phyloP scores from a whole-genome alignment of 306 rosid genomes.

The Macrotyloma uniflorum region DNA sequence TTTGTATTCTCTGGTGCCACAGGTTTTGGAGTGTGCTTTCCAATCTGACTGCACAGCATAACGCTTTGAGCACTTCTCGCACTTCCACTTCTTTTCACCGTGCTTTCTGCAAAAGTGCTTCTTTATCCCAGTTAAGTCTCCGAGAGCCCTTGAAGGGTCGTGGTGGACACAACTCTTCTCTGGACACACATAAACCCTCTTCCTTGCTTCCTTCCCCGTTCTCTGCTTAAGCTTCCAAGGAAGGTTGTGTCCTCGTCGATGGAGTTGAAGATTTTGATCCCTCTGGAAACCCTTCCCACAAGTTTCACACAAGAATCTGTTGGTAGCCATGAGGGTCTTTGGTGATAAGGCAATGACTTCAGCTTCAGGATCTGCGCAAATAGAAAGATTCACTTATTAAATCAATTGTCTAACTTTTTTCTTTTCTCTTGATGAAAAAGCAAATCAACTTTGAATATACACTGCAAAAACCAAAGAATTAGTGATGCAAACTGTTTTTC shows the following conservation, averaged over 20 bases:
- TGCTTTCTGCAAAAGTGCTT: slow-evolving; percentile 95
- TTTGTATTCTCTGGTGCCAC: slow-evolving; percentile 90
- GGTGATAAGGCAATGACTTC: slow-evolving; percentile 90
- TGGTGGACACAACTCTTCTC: slow-evolving; percentile 81
- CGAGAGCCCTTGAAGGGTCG: slow-evolving; percentile 81
- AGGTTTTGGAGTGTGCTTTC: slow-evolving; percentile 90
- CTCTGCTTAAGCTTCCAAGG: slow-evolving; percentile 96
- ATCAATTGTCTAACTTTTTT: not conserved
- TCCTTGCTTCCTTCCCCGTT: slow-evolving; percentile 64
- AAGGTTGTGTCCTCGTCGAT: slow-evolving; percentile 83
- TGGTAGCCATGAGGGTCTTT: slow-evolving; percentile 83
- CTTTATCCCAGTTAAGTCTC: slow-evolving; percentile 89
- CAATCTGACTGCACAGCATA: slow-evolving; percentile 94
- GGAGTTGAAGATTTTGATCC: slow-evolving; percentile 91
- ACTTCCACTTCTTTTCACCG: slow-evolving; percentile 96
- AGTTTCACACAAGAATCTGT: slow-evolving; percentile 83
- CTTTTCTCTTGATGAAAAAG: not conserved
- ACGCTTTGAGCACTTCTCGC: slow-evolving; percentile 84
- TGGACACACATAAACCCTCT: slow-evolving; percentile 86
- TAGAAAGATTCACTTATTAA: not conserved
- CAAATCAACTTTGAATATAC: slow-evolving; percentile 39
- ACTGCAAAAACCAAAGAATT: not conserved
- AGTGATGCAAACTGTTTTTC: not conserved
- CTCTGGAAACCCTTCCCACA: slow-evolving; percentile 91
- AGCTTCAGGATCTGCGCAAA: slow-evolving; percentile 82